These are phyloP conservation scores for Chlorella sp. DNA, from an alignment of 139 green algal species.

Conservation along the genomic window DNA sequence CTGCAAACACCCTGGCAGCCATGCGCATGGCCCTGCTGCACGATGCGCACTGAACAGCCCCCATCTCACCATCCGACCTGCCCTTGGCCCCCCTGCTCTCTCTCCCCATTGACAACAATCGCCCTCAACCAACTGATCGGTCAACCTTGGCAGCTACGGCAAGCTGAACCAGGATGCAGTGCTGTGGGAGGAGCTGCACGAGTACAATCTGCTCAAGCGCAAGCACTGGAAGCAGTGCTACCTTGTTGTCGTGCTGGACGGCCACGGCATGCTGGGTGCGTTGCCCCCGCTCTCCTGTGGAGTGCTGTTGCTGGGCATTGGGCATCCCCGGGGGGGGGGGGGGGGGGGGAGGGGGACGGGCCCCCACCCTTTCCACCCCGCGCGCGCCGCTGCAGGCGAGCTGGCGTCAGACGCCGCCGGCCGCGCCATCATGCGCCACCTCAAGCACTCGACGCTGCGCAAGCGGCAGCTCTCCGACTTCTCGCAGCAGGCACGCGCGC, in stretches of 20 bases:
- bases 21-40: too few relatives aligned
- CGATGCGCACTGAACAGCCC: too few relatives aligned
- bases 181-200: constrained; percentile 22
- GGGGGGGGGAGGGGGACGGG: too few relatives aligned
- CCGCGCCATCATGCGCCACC: constrained; percentile 25
- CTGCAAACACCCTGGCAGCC: too few relatives aligned
- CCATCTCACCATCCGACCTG: too few relatives aligned
- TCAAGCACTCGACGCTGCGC: constrained; percentile 8
- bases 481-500: background rate
- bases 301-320: too few relatives aligned
- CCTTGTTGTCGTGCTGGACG: constrained; percentile 23
- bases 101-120: background rate
- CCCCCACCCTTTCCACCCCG: too few relatives aligned
- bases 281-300: too few relatives aligned
- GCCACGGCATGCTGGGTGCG: constrained; percentile 63
- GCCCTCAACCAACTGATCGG: too few relatives aligned
- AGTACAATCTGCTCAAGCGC: background rate
- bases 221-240: constrained; percentile 1
- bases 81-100: too few relatives aligned
- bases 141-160: constrained; percentile 52
- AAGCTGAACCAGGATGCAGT: constrained; percentile 57
- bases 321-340: too few relatives aligned
- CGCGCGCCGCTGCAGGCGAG: too few relatives aligned
- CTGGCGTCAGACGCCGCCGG: constrained; percentile 22
- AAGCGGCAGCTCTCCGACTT: constrained; percentile 6